Evolutionary conservation across 192 early-diverging fungal species (phyloP).

Genomic region (Coemansia sp.): DNA sequence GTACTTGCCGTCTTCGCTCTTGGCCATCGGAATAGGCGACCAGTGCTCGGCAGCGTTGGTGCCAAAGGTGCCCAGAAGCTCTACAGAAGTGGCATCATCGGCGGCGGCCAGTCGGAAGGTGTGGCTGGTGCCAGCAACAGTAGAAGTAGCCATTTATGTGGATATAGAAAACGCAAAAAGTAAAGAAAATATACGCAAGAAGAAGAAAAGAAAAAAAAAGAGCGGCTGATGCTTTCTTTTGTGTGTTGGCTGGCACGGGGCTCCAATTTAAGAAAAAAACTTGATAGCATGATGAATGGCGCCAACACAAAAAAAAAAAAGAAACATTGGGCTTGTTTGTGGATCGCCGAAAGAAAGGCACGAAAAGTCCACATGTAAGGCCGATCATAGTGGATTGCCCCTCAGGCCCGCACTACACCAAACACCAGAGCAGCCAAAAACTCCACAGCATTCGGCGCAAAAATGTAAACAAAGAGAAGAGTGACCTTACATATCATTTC

Average conservation of each 20-base stretch:
- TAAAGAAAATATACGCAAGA: background rate
- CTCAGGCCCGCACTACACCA: background rate
- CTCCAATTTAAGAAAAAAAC: background rate
- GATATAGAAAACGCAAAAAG: background rate
- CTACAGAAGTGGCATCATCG: conserved; percentile 19
- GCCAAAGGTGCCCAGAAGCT: conserved; percentile 48
- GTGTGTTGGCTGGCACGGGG: background rate
- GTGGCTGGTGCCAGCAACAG: conserved; percentile 12
- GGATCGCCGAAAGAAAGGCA: background rate
- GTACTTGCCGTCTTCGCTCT: conserved; percentile 14
- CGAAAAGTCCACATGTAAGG: background rate
- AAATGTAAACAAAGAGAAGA: background rate
- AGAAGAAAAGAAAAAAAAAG: background rate
- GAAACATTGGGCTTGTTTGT: conserved; percentile 9
- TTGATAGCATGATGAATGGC: background rate
- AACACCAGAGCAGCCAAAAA: no score
- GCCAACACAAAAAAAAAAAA: background rate
- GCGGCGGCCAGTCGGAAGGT: conserved; percentile 21
- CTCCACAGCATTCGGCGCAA: background rate
- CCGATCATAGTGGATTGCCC: conserved; percentile 1
- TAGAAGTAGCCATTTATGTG: background rate
- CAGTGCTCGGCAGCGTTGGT: conserved; percentile 20
- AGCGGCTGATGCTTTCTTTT: background rate
- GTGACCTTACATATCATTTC: background rate
- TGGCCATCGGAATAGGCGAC: conserved; percentile 36